Conservation (phyloP, 2,329 filamentous ascomycete species). For the Claviceps sp. region DNA sequence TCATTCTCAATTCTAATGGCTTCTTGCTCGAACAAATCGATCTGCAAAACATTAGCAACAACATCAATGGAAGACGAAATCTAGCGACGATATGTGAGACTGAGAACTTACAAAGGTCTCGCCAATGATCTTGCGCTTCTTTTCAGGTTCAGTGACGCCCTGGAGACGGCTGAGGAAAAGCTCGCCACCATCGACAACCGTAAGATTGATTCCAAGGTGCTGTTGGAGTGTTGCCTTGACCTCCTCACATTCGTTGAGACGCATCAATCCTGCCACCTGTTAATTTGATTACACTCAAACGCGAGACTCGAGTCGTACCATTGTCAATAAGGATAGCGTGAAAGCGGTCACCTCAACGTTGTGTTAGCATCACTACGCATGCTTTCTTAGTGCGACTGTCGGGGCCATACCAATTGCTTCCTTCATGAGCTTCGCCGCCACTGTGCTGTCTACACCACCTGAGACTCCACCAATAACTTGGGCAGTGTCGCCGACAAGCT, state of each 20-base stretch:
- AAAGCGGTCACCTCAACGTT: slow-evolving; percentile 20
- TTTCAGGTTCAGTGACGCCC: slow-evolving; percentile 67
- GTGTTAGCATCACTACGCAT: background rate
- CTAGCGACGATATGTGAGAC: background rate
- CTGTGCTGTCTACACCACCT: slow-evolving; percentile 82
- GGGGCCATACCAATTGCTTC: slow-evolving; percentile 52
- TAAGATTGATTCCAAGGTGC: slow-evolving; percentile 81
- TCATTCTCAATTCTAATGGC: slow-evolving; percentile 55
- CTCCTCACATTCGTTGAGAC: slow-evolving; percentile 68
- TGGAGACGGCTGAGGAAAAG: slow-evolving; percentile 64
- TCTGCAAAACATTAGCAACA: slow-evolving; percentile 46
- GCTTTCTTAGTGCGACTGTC: background rate
- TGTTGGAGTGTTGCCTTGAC: slow-evolving; percentile 69
- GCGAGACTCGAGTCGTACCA: slow-evolving; percentile 18
- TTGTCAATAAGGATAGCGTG: slow-evolving; percentile 70
- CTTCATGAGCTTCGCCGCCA: slow-evolving; percentile 74
- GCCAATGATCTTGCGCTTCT: slow-evolving; percentile 80
- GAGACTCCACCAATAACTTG: slow-evolving; percentile 56
- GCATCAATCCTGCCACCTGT: slow-evolving; percentile 41
- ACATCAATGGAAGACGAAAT: no score
- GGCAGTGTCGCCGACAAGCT: slow-evolving; percentile 65
- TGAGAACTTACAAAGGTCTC: slow-evolving; percentile 11
- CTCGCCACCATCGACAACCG: slow-evolving; percentile 67
- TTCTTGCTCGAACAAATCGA: slow-evolving; percentile 64
- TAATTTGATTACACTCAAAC: slow-evolving; percentile 18